Base-by-base conservation (phyloP, 192 early-diverging fungal genomes). In the Backusella liffmaniae region DNA sequence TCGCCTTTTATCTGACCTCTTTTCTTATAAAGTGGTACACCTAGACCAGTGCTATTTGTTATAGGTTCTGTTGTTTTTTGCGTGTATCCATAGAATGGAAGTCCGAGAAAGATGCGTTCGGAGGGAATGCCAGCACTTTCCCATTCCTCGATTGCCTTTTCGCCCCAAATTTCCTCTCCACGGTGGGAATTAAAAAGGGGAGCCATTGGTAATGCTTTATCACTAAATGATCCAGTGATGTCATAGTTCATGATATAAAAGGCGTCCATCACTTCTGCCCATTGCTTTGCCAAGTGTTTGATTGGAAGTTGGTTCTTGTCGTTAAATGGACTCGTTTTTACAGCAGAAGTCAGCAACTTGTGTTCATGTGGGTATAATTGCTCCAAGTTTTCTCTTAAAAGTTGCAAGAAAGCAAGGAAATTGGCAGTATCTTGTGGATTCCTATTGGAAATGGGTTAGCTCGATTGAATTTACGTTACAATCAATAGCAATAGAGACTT, bases 21-120 rank as follows among this genome's bases (percentile, higher is more conserved):
- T n/a, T 41, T n/a, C 35, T 13, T 36, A 34, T 42, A 10, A 26
- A 62, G 23, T 10, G 56, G 56, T 36, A 23, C 67, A 4, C 37
- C 37, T 4, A 69, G 34, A 21, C 67, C 67, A n/a, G 37, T 41
- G 8, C 37, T 37, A 10, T 16, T 16, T 12, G 67, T 69, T 6
- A 69, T 41, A 2, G 34, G 36, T 8, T 8, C 8, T 69, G 21
- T 39, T 18, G 67, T 69, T 10, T 69, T 69, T 36, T 69, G 67
- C 12, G 67, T 69, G n/a, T 69, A 77, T 35, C 78, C 86, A 51
- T 87, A 87, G 67, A 85, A 87, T 2, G 82, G 79, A 39, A 87
- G 59, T 8, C 86, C 86, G 0, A 82, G 35, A 36, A 79, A 75
- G 21, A 87, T 35, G n/a, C 79, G 74, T 16, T 65, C 36, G 0